A percentile compares a stretch with the other conserved stretches of the same genome.
Conservation (phyloP, 2,329 filamentous ascomycete species). For the Trichoderma hamatum region DNA sequence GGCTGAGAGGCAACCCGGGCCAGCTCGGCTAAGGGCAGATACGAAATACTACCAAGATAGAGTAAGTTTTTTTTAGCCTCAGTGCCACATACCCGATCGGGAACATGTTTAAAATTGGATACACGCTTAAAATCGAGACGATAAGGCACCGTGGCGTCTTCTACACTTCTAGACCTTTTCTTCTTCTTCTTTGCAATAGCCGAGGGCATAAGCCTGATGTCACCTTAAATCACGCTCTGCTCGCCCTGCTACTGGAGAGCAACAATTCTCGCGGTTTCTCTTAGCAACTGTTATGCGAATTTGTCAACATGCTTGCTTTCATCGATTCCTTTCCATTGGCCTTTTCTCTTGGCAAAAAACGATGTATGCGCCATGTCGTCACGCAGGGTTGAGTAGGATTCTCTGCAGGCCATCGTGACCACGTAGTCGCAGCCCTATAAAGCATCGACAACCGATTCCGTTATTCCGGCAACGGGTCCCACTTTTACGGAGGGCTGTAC, state of each 20-base stretch:
- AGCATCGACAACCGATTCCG: conserved; percentile 19
- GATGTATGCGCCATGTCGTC: neutral
- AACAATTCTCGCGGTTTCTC: neutral
- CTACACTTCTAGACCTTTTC: neutral
- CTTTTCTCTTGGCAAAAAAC: neutral
- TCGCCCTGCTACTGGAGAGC: neutral
- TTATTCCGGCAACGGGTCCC: conserved; percentile 7
- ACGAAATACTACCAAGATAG: neutral
- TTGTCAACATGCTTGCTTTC: neutral
- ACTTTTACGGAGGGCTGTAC: neutral
- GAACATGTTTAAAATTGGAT: neutral
- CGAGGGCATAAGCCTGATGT: neutral
- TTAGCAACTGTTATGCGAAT: neutral
- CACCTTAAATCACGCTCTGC: neutral
- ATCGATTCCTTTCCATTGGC: neutral
- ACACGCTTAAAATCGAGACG: neutral
- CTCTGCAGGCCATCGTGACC: neutral
- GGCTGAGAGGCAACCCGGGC: neutral
- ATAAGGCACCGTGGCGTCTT: neutral
- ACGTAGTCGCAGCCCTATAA: neutral
- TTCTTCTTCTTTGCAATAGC: neutral
- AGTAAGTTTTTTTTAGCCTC: neutral
- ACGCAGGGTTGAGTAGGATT: neutral
- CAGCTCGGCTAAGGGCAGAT: neutral
- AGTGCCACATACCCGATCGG: neutral